phyloP scores from a whole-genome alignment of 345 rosid genomes.

The Boechera retrofracta region DNA sequence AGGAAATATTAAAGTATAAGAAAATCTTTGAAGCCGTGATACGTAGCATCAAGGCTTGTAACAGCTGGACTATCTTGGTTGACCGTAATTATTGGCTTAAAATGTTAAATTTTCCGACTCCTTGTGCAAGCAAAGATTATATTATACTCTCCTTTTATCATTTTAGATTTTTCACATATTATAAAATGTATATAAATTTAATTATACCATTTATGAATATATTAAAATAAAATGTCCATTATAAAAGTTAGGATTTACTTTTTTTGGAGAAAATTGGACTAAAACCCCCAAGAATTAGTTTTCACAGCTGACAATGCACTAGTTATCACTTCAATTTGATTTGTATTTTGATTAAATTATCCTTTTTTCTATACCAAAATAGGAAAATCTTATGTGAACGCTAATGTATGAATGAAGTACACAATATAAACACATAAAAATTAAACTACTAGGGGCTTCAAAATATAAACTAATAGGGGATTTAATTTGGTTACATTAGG shows the following conservation, averaged over 20 bases:
- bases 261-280: background rate
- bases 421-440: background rate
- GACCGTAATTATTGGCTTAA: background rate
- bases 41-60: conserved; percentile 10
- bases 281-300: background rate
- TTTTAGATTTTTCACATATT: background rate
- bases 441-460: background rate
- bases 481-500: background rate
- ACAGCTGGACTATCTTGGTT: conserved; percentile 29
- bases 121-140: background rate
- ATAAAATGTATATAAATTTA: no score
- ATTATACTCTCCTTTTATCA: background rate
- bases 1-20: background rate
- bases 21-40: background rate
- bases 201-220: no score
- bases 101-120: background rate
- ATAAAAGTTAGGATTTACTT: background rate
- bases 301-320: background rate
- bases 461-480: background rate
- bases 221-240: background rate
- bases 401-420: background rate
- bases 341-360: background rate
- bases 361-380: background rate
- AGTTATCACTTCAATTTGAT: background rate
- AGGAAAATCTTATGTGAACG: background rate